A percentile compares a stretch with the other conserved stretches of the same genome.
Conservation (phyloP, 2,329 filamentous ascomycete genomes). For the Neonectria neomacrospora region DNA sequence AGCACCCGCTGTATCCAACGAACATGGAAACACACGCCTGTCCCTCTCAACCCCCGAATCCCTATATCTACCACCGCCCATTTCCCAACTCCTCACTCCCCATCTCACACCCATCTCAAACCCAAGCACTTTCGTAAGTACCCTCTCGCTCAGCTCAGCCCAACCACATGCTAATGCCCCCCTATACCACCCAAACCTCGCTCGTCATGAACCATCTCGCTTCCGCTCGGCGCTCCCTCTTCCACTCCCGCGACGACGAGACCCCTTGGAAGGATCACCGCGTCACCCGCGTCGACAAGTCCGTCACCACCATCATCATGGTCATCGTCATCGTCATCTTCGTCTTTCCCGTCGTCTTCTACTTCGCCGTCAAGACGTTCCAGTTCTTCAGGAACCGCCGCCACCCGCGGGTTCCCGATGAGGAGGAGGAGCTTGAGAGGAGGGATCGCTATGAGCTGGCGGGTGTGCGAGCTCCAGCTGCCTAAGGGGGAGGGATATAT, state of each 20-base stretch:
- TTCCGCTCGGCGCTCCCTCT: not conserved
- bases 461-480: too few relatives aligned
- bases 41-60: too few relatives aligned
- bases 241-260: not conserved
- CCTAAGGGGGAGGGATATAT: not conserved
- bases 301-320: constrained; percentile 15
- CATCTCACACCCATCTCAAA: too few relatives aligned
- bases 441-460: not conserved
- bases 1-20: too few relatives aligned
- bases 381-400: not conserved
- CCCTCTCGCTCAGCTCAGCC: too few relatives aligned
- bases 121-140: too few relatives aligned
- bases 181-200: not conserved
- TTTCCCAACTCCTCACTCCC: too few relatives aligned
- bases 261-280: not conserved
- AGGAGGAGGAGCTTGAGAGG: not conserved
- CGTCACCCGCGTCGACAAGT: constrained; percentile 3
- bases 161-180: too few relatives aligned
- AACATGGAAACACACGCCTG: too few relatives aligned
- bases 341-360: constrained; percentile 18
- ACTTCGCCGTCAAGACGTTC: not conserved
- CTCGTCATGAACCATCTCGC: not conserved
- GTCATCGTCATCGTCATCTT: constrained; percentile 23
- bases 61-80: too few relatives aligned
- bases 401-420: not conserved